These are phyloP conservation scores for Flaveria trinervia DNA, from an alignment of 129 eudicot species.

Conservation along the genomic window DNA sequence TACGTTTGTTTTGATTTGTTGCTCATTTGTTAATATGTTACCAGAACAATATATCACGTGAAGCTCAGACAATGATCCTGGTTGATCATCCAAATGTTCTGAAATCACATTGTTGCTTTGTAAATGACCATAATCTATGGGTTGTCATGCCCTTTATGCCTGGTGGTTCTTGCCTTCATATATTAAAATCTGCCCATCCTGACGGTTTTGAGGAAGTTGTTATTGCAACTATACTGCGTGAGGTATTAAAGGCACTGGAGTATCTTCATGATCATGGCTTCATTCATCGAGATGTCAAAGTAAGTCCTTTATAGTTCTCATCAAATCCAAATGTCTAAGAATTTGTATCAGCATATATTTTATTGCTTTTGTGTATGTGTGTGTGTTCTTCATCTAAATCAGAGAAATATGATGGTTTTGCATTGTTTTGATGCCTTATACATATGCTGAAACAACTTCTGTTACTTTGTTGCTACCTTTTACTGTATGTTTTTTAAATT, in stretches of 20 bases:
- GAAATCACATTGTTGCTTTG: constrained; percentile 89
- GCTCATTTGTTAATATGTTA: constrained; percentile 14
- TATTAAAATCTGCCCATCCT: constrained; percentile 72
- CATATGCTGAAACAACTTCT: not conserved
- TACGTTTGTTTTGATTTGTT: constrained; percentile 15
- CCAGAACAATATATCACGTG: constrained; percentile 86
- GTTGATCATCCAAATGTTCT: constrained; percentile 92
- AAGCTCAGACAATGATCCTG: constrained; percentile 91
- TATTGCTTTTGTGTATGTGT: constrained; percentile 1
- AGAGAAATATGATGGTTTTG: constrained; percentile 20
- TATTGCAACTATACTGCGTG: constrained; percentile 90
- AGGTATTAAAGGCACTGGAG: constrained; percentile 80
- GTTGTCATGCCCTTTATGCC: constrained; percentile 95
- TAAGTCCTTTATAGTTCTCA: constrained; percentile 37
- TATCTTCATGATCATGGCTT: constrained; percentile 95
- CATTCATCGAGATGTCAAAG: constrained; percentile 97
- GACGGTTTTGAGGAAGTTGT: constrained; percentile 94
- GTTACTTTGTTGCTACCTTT: not conserved
- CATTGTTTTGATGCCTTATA: not conserved
- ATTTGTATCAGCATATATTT: constrained; percentile 8
- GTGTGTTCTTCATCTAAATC: constrained; percentile 9
- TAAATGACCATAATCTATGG: constrained; percentile 83
- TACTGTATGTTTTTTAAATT: not conserved
- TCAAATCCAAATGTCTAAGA: not conserved
- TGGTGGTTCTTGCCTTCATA: constrained; percentile 96